Evolutionary conservation across 352 stramenopile genomes (phyloP).

Genomic region (Detonula confervacea): DNA sequence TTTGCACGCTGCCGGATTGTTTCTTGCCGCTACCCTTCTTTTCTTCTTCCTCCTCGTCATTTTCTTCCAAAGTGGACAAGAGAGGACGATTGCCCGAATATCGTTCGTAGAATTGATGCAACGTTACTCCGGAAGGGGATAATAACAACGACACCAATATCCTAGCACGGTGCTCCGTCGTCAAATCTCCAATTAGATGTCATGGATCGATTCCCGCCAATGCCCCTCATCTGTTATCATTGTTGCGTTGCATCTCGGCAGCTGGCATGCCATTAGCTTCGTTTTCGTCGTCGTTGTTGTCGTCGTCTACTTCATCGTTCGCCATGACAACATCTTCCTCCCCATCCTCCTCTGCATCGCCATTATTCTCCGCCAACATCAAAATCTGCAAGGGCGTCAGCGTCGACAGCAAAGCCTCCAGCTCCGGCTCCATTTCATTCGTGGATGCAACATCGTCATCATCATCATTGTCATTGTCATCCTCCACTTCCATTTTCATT

Average conservation of each 20-base stretch:
- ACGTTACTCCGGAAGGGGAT: constrained; percentile 70
- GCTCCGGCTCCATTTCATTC: constrained; percentile 43
- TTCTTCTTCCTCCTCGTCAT: constrained; percentile 24
- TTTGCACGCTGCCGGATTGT: background rate
- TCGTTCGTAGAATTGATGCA: constrained; percentile 90
- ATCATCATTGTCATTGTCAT: constrained; percentile 12
- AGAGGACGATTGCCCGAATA: constrained; percentile 94
- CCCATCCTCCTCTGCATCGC: background rate
- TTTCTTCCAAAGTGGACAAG: constrained; percentile 42
- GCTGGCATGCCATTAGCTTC: constrained; percentile 4
- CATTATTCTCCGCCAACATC: constrained; percentile 29
- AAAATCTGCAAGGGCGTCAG: constrained; percentile 66
- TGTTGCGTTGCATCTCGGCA: constrained; percentile 24
- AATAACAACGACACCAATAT: constrained; percentile 70
- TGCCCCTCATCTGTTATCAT: constrained; percentile 22
- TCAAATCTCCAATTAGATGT: constrained; percentile 56
- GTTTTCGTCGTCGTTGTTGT: background rate
- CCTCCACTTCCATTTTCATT: background rate
- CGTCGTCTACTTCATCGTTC: background rate
- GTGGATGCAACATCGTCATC: constrained; percentile 7
- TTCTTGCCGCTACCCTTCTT: background rate
- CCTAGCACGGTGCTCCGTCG: constrained; percentile 55
- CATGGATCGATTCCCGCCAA: constrained; percentile 25
- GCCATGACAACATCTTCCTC: constrained; percentile 3
- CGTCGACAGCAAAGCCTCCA: constrained; percentile 38